Percentiles rank a stretch among this genome's conserved stretches.
Evolutionary conservation across 176 grass and related monocot genomes (phyloP).

Genomic region (Zoysia pacifica): DNA sequence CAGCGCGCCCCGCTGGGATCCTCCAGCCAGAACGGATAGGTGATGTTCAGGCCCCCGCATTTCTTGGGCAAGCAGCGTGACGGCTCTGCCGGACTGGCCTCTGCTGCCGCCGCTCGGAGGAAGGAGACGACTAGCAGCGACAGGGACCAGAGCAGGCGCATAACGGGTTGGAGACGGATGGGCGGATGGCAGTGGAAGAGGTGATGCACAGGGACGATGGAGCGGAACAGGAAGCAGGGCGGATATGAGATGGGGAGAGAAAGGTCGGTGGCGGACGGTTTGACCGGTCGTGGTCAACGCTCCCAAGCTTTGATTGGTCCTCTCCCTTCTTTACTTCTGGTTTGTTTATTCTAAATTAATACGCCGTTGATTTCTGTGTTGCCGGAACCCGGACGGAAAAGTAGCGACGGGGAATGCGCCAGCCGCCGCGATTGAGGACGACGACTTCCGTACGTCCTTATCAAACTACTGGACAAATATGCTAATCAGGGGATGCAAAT

Average conservation of each 20-base stretch:
- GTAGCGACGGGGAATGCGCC: not conserved
- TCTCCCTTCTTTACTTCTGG: too few species aligned
- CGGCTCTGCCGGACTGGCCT: not conserved
- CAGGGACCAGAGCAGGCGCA: not conserved
- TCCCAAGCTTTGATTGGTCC: too few species aligned
- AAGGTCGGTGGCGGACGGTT: not conserved
- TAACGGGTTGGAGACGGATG: not conserved
- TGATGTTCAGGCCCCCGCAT: conserved; percentile 3
- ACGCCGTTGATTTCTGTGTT: not conserved
- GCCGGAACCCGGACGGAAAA: not conserved
- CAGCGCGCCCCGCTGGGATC: not conserved
- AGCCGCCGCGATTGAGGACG: not conserved
- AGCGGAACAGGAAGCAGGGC: too few species aligned
- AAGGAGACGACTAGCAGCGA: not conserved
- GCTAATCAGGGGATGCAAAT: too few species aligned
- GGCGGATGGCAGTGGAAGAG: not conserved
- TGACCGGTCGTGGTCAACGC: conserved; percentile 8
- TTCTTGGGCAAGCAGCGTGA: conserved; percentile 1
- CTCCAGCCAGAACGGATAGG: conserved; percentile 49
- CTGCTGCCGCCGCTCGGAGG: not conserved
- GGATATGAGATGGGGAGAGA: too few species aligned
- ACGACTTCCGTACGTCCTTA: not conserved
- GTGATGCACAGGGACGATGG: too few species aligned
- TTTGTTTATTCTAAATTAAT: not conserved
- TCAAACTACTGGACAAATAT: not conserved